A percentile compares a stretch with the other conserved stretches of the same genome.
These are phyloP conservation scores for Ricinus communis DNA, from an alignment of 345 rosid genomes.

Conservation along the genomic window DNA sequence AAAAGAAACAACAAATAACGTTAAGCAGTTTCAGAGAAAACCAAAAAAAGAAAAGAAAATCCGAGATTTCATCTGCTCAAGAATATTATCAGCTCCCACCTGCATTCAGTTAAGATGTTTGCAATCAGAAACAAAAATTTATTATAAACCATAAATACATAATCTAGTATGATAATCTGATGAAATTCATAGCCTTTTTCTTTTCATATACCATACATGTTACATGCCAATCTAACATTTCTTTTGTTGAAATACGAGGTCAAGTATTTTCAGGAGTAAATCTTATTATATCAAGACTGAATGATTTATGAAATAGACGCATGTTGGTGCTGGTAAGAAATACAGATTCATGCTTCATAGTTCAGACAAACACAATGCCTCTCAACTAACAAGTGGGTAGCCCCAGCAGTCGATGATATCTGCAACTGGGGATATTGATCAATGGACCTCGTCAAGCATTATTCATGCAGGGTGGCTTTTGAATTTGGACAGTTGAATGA, in stretches of 20 bases:
- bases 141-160: neutral
- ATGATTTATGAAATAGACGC: neutral
- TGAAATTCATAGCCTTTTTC: neutral
- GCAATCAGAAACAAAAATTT: neutral
- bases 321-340: neutral
- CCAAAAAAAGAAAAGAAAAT: too few species aligned
- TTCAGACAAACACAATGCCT: neutral
- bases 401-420: neutral
- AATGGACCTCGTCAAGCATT: neutral
- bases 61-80: neutral
- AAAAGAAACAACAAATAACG: neutral
- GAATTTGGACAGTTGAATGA: too few species aligned
- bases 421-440: neutral
- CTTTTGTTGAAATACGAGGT: too few species aligned
- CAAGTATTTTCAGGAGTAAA: too few species aligned
- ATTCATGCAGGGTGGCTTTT: neutral
- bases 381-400: neutral
- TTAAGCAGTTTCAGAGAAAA: neutral
- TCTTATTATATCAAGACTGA: neutral
- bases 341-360: neutral
- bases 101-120: slow-evolving; percentile 23
- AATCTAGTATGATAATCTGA: neutral
- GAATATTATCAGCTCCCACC: slow-evolving; percentile 39
- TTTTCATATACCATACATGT: too few species aligned
- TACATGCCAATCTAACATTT: too few species aligned